Percentiles rank a stretch among this genome's conserved stretches.
Evolutionary conservation across 2,329 filamentous ascomycete genomes (phyloP).

Genomic region (Ophiostoma novo-ulmi): DNA sequence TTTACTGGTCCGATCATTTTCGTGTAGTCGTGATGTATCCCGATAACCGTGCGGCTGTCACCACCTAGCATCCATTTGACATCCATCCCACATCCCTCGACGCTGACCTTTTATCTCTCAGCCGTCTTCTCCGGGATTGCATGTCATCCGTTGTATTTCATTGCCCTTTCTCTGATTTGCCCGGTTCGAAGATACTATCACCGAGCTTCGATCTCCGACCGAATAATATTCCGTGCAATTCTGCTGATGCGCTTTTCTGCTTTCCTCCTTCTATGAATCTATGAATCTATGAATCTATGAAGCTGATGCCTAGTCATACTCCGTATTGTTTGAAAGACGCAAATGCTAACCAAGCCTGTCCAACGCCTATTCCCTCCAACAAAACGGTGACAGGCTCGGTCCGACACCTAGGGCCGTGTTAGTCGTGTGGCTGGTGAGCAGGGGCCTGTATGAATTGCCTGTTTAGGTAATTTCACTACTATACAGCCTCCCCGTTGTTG

Average conservation of each 20-base stretch:
- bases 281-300: too few species aligned
- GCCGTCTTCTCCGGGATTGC: background rate
- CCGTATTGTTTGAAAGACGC: background rate
- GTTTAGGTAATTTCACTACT: background rate
- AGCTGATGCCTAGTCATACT: background rate
- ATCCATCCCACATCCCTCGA: background rate
- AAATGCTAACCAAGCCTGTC: background rate
- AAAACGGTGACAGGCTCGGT: slow-evolving; percentile 5
- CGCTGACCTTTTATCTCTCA: background rate
- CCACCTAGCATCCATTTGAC: background rate
- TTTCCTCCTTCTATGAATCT: background rate
- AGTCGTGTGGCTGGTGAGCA: slow-evolving; percentile 3
- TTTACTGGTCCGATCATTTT: background rate
- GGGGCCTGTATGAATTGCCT: background rate
- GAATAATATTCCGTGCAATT: slow-evolving; percentile 20
- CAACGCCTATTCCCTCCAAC: background rate
- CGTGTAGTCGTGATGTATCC: background rate
- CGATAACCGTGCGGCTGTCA: slow-evolving; percentile 2
- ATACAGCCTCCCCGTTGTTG: background rate
- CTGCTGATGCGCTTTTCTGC: slow-evolving; percentile 19
- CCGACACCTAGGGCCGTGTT: background rate
- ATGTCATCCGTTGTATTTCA: background rate
- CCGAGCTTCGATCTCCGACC: slow-evolving; percentile 14
- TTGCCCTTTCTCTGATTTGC: slow-evolving; percentile 17
- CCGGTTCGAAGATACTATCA: background rate